Base-by-base conservation (phyloP, 768 basidiomycete genomes). In the Auriscalpium vulgare region DNA sequence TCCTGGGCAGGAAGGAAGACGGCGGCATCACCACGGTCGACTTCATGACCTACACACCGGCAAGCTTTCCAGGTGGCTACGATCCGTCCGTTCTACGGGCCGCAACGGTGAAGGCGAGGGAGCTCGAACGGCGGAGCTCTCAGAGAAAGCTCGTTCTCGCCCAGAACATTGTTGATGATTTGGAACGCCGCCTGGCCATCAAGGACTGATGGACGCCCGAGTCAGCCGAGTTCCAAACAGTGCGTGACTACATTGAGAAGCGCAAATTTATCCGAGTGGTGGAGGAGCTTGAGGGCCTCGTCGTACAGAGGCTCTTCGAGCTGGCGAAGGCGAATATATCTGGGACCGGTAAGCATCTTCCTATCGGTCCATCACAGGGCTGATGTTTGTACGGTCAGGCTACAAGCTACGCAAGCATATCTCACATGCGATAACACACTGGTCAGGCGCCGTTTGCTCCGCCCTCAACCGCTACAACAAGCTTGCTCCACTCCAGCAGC, bases 351-450 rank as follows among this genome's bases (percentile, higher is more conserved):
- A 36, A 2, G 34, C 36, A 3, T 5, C 13, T n/a, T n/a, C n/a
- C n/a, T 10, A 2, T 3, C 9, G 1, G 13, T 29, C 21, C n/a
- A 16, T 8, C 7, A 5, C 21, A 1, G 13, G 38, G 9, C 14
- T 13, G 4, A 45, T 16, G 34, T 9, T 16, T 9, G 38, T 16
- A 40, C 9, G 9, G 9, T 40, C 38, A 40, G 52, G 52, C n/a
- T 53, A 53, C 36, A 53, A 53, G 44, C 19, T 53, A 10, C 52
- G 52, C 3, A 53, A 37, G 3, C 37, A 37, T 16, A 53, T 53
- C 40, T 44, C 37, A 10, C 13, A 44, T 16, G 40, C 40, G 9
- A 4, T 53, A 17, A 45, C 37, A 16, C 16, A 7, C 5, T 29
- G 52, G 3, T 44, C 16, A 2, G 34, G 10, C 23, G 40, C 52